These are phyloP conservation scores for Pluteus cervinus DNA, from an alignment of 768 basidiomycete genomes.

Conservation along the genomic window DNA sequence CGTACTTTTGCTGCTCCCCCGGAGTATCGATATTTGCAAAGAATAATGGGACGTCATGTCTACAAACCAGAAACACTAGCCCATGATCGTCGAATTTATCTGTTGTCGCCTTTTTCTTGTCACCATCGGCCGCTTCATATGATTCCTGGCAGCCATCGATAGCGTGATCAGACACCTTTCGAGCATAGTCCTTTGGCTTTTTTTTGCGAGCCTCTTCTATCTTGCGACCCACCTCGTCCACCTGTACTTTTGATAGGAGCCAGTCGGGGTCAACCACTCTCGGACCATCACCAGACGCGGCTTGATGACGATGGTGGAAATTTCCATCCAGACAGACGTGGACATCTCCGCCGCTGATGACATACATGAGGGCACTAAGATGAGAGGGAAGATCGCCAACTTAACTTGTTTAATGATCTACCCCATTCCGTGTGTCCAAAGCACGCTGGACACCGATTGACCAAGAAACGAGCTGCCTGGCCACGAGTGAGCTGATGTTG, in stretches of 20 bases:
- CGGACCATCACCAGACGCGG: constrained; percentile 20
- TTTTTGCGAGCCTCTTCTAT: constrained; percentile 15
- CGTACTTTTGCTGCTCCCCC: constrained; percentile 28
- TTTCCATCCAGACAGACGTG: constrained; percentile 25
- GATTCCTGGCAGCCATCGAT: constrained; percentile 24
- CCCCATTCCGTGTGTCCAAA: constrained; percentile 19
- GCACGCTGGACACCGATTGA: constrained; percentile 22
- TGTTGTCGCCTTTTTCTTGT: constrained; percentile 12
- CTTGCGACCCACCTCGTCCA: constrained; percentile 18
- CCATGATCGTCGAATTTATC: constrained; percentile 24
- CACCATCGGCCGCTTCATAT: constrained; percentile 17
- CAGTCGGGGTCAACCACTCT: too few relatives aligned
- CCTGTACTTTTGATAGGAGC: constrained; percentile 21
- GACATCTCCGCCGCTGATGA: constrained; percentile 25
- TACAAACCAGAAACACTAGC: constrained; percentile 28
- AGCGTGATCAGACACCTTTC: constrained; percentile 18
- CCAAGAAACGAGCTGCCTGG: too few relatives aligned
- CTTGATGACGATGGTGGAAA: constrained; percentile 25
- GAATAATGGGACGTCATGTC: constrained; percentile 27
- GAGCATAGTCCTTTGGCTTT: neutral
- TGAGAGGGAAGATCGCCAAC: too few relatives aligned
- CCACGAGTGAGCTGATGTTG: too few relatives aligned
- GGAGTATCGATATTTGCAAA: constrained; percentile 29
- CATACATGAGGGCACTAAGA: too few relatives aligned
- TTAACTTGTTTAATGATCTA: too few relatives aligned